Percentiles rank a stretch among this genome's conserved stretches.
Evolutionary conservation across 805 yeast species (phyloP).

Genomic region (Novakomyces olei): DNA sequence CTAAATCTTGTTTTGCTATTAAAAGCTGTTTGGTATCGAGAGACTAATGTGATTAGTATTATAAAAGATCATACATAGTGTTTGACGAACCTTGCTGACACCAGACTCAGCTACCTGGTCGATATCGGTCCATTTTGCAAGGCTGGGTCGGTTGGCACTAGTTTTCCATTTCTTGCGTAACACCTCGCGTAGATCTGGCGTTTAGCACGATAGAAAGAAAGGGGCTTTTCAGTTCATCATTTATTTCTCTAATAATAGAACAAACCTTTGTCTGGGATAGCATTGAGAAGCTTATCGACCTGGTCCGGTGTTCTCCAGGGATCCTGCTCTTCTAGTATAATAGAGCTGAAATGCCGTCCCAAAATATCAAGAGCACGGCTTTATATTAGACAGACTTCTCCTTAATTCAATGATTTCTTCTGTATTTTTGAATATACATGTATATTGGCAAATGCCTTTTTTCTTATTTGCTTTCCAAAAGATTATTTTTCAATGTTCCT

Average conservation of each 20-base stretch:
- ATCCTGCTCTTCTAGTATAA: constrained; percentile 61
- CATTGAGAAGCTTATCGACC: constrained; percentile 33
- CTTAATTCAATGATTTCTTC: too few relatives aligned
- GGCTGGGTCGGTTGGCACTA: constrained; percentile 30
- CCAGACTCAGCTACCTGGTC: constrained; percentile 23
- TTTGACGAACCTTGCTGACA: too few relatives aligned
- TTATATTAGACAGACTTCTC: too few relatives aligned
- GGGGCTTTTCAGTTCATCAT: constrained; percentile 8
- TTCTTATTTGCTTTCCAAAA: background rate
- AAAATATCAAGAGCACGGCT: constrained; percentile 53
- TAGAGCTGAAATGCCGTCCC: constrained; percentile 36
- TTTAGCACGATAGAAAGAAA: constrained; percentile 7
- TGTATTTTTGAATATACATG: constrained; percentile 28
- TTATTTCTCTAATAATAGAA: constrained; percentile 21
- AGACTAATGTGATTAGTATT: too few relatives aligned
- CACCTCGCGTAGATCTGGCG: constrained; percentile 21
- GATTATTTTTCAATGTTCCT: constrained; percentile 4
- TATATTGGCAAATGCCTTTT: background rate
- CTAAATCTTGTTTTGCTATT: constrained; percentile 64
- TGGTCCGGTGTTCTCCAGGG: constrained; percentile 50
- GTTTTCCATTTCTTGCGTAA: constrained; percentile 38
- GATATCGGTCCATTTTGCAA: constrained; percentile 59
- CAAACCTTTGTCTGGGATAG: constrained; percentile 36
- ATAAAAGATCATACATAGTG: too few relatives aligned
- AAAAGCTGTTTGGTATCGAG: constrained; percentile 27